phyloP scores from a whole-genome alignment of 1,284 basidiomycete genomes.

The Cutaneotrichosporon cutaneum region DNA sequence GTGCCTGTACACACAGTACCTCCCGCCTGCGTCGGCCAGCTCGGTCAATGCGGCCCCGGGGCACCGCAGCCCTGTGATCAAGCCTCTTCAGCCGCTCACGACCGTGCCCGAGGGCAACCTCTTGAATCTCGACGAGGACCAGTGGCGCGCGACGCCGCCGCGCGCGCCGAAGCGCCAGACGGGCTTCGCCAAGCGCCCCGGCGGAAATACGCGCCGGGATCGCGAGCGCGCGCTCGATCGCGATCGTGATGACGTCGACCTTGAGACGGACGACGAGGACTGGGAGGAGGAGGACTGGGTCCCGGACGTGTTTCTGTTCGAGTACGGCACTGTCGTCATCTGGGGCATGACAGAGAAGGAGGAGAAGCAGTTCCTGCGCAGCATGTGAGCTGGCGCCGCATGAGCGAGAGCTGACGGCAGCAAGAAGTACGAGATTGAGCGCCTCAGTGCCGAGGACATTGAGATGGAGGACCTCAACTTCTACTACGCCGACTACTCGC shows the following conservation, averaged over 20 bases:
- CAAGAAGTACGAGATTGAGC: slow-evolving; percentile 89
- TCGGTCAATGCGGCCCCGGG: slow-evolving; percentile 3
- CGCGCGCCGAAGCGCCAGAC: slow-evolving; percentile 35
- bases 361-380: slow-evolving; percentile 82
- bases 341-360: slow-evolving; percentile 96
- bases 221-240: slow-evolving; percentile 24
- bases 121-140: slow-evolving; percentile 40
- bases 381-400: slow-evolving; percentile 63
- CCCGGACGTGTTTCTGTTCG: slow-evolving; percentile 86
- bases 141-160: neutral
- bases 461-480: slow-evolving; percentile 97
- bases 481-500: slow-evolving; percentile 94
- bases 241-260: slow-evolving; percentile 58
- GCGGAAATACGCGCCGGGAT: slow-evolving; percentile 55
- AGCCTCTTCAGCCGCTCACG: slow-evolving; percentile 6
- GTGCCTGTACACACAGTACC: slow-evolving; percentile 52
- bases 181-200: slow-evolving; percentile 47
- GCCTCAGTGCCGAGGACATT: slow-evolving; percentile 73
- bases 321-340: slow-evolving; percentile 85
- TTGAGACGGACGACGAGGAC: slow-evolving; percentile 51
- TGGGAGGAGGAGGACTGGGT: slow-evolving; percentile 62
- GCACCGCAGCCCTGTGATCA: slow-evolving; percentile 11
- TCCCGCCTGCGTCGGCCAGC: slow-evolving; percentile 39
- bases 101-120: slow-evolving; percentile 47
- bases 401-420: slow-evolving; percentile 53